Evolutionary conservation across 495 filamentous ascomycete genomes (phyloP).

Genomic region (Hypoxylon cercidicola): DNA sequence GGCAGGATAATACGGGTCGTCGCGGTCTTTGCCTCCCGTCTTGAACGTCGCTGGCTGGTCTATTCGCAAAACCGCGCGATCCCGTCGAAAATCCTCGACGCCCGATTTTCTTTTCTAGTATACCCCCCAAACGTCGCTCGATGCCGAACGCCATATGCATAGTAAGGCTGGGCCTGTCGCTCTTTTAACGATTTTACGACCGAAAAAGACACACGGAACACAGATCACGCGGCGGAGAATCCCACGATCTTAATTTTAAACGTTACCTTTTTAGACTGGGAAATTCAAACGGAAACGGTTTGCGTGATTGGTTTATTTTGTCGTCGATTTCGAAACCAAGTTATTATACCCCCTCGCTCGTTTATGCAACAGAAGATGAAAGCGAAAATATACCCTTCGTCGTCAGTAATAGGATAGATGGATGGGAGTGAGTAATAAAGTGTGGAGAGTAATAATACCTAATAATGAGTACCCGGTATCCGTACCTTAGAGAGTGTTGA

Average conservation of each 20-base stretch:
- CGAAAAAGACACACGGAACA: too few relatives aligned
- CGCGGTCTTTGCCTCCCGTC: conserved; percentile 12
- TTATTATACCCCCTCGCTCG: conserved; percentile 36
- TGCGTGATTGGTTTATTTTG: background rate
- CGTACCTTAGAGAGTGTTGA: conserved; percentile 4
- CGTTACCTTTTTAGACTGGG: background rate
- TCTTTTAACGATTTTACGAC: conserved; percentile 28
- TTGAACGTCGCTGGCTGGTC: conserved; percentile 30
- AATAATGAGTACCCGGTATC: conserved; percentile 22
- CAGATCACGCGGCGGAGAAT: conserved; percentile 9
- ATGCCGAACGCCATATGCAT: conserved; percentile 14
- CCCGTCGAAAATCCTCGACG: too few relatives aligned
- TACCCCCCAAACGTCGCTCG: conserved; percentile 9
- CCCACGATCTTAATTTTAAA: conserved; percentile 7
- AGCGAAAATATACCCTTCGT: conserved; percentile 33
- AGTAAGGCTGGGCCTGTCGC: conserved; percentile 37
- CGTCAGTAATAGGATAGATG: conserved; percentile 9
- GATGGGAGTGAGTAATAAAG: conserved; percentile 1
- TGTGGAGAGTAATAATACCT: conserved; percentile 22
- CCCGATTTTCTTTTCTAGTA: background rate
- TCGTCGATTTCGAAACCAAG: background rate
- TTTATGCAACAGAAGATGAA: conserved; percentile 17
- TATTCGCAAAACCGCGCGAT: conserved; percentile 7
- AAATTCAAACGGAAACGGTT: conserved; percentile 9
- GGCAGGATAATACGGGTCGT: conserved; percentile 7